Evolutionary conservation across 23 red algal species (phyloP).

Genomic region (Agarophyton chilense): DNA sequence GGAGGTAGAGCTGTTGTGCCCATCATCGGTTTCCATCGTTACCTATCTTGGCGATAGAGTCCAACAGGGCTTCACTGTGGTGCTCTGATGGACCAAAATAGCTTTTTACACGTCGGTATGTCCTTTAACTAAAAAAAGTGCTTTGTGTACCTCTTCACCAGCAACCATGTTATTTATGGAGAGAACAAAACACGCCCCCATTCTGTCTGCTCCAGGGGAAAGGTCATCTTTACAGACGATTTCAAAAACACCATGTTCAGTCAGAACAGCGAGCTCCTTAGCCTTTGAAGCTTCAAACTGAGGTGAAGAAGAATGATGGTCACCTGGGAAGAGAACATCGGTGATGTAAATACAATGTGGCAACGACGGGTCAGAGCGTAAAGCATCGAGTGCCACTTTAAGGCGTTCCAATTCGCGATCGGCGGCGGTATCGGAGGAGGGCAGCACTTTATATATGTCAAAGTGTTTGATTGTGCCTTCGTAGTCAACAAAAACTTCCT

Average conservation of each 20-base stretch:
- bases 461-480: not conserved
- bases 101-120: conserved; percentile 12
- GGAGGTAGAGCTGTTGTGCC: no score
- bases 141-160: conserved; percentile 7
- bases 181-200: not conserved
- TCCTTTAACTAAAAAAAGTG: conserved; percentile 12
- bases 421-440: not conserved
- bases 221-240: conserved; percentile 18
- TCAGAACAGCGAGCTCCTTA: not conserved
- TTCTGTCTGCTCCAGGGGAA: not conserved
- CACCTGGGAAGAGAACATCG: not conserved
- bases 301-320: not conserved
- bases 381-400: not conserved
- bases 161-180: conserved; percentile 24
- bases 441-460: not conserved
- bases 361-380: not conserved
- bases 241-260: not conserved
- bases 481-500: not conserved
- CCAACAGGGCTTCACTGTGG: conserved; percentile 1
- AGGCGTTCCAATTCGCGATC: not conserved
- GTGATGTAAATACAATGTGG: not conserved
- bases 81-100: conserved; percentile 7
- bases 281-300: not conserved
- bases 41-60: no score
- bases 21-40: no score